Base-by-base conservation (phyloP, 495 filamentous ascomycete species). In the Xylaria flabelliformis region DNA sequence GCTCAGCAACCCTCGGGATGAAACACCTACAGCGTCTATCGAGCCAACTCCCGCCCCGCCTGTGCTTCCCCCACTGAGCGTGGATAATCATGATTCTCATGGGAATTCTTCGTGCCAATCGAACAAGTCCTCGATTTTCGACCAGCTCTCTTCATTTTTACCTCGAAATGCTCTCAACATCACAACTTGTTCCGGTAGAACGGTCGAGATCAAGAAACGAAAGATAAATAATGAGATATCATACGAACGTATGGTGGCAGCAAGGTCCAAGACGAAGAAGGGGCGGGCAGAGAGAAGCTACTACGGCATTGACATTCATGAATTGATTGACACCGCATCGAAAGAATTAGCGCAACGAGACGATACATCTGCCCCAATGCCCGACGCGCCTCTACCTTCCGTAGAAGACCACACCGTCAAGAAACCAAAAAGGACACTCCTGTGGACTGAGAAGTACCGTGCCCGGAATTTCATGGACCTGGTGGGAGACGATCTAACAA, bases 391-490 rank as follows among this genome's bases (percentile, higher is more conserved):
- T 64, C 62, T 75, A 67, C 75, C 74, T 61, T 76, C 77, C 21
- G 75, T 79, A 13, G 77, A 79, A 72, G 34, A 48, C 15, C 71
- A 74, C 77, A 26, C 65, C 78, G 83, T 71, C 39, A 82, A 73
- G 76, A 87, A 82, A 64, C 81, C 85, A 67, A 81, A 82, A 72
- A 84, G 80, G 73, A 85, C 85, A 1, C 77, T 89, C 68, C 85
- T 93, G 79, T 97, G 93, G 93, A 94, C 92, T 0, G 93, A 96
- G 76, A 97, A 95, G 75, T 97, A 99, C 78, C 91, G 96, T 24
- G 95, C 96, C 42, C 90, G 89, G 67, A 94, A 91, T 74, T 99
- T 97, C 74, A 95, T 93, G 64, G 96, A 98, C 72, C 85, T 99
- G 0, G 90, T 97, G 69, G 97, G 97, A 7, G 96, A 99, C 75